Evolutionary conservation across 371 early-diverging fungal genomes (phyloP), one percentile per base, ranked within the genome.

Genomic region (Haplosporangium sp.): DNA sequence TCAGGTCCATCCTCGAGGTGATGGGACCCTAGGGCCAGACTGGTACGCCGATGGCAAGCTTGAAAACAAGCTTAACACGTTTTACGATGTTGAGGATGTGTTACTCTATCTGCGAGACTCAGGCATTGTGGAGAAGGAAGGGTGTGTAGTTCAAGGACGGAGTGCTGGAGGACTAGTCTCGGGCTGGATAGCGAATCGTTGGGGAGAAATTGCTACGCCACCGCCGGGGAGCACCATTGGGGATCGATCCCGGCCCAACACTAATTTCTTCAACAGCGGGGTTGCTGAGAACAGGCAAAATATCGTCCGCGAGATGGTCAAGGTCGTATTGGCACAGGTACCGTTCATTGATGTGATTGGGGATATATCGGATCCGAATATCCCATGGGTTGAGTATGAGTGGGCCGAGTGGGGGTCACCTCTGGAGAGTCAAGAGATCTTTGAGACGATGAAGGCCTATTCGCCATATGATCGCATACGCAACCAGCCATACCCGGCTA

Each of bases 381-480:
- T 87, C 1, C 85, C 87, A 4, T 89, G 89, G 89, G 86, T 86
- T 0, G 74, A 84, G n/a, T 89, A 75, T 55, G 89, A 89, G 51
- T 85, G 79, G 83, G 70, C 69, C 38, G 83, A 88, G 59, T 89
- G 89, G 89, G 89, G 89, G 6, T 72, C 83, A 16, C 89, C 89
- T 12, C 16, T 55, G 9, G 68, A 84, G 58, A 77, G 68, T 47
- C 36, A 40, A 14, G 72, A 79, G 59, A 74, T 86, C 36, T 81
- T 84, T 59, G 70, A 82, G 23, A 79, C 82, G 46, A 86, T 87
- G 86, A 65, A 83, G 50, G 23, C 29, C 0, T 85, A 84, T 64
- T 85, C 86, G 13, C 89, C 89, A 14, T 89, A 89, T 56, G 74
- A 82, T 36, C 80, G 82, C 29, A 75, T 87, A 10, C 65, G 56